phyloP scores from a whole-genome alignment of 441 rosid genomes.

The Euphorbia neoarborescens region DNA sequence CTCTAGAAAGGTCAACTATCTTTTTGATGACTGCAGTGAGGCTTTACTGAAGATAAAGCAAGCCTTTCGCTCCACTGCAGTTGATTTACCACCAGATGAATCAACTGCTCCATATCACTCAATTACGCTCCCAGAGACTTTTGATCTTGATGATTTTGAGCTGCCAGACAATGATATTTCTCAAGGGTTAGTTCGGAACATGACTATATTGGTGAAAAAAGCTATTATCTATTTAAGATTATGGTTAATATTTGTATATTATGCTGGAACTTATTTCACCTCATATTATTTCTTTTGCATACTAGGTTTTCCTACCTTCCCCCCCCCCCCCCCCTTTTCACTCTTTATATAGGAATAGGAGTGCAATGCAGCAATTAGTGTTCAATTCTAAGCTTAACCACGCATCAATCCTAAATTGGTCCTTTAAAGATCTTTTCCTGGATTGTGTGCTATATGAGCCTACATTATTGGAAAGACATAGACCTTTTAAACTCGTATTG shows the following conservation, averaged over 20 bases:
- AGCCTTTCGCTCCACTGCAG: conserved; percentile 97
- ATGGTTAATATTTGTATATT: background rate
- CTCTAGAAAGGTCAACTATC: conserved; percentile 94
- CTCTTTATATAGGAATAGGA: background rate
- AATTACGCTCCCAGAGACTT: conserved; percentile 97
- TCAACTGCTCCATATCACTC: conserved; percentile 98
- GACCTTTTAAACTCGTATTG: background rate
- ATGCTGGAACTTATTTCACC: background rate
- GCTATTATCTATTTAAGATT: background rate
- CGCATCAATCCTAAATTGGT: background rate
- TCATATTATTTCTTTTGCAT: background rate
- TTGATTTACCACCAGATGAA: conserved; percentile 98
- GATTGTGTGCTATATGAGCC: background rate
- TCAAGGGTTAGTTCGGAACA: conserved; percentile 69
- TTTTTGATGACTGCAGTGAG: conserved; percentile 99
- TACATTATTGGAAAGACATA: background rate
- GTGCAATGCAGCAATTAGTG: background rate
- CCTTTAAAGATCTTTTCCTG: background rate
- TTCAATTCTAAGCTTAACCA: background rate
- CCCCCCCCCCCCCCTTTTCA: background rate
- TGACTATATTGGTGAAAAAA: background rate
- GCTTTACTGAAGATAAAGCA: conserved; percentile 96
- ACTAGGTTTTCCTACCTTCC: background rate
- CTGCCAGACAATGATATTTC: conserved; percentile 90
- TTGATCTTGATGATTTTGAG: conserved; percentile 99